Evolutionary conservation across 192 early-diverging fungal species (phyloP), one percentile per base, ranked within the genome.

Genomic region (Linnemannia schmuckeri): DNA sequence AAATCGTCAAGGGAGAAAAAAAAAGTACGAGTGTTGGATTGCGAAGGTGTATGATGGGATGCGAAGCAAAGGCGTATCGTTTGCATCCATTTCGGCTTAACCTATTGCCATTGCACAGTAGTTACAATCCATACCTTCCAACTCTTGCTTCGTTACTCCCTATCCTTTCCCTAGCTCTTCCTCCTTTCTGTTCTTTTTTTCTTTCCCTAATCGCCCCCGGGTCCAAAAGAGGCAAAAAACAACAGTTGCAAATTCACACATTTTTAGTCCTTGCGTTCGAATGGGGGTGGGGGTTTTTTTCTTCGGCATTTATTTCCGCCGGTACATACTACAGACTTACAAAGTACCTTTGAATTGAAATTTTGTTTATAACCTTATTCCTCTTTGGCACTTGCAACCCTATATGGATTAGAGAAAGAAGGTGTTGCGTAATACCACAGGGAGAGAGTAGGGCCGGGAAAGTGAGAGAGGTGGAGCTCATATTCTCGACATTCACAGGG

Each of bases 141-240:
- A 63, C 27, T 0, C 27, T 27, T 13, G 33, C 27, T 30, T 15
- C 27, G 4, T 30, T 35, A 33, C 24, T 27, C 55, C 22, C n/a
- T 27, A 27, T n/a, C n/a, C 18, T 5, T 10, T 27, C 6, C 7
- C 24, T 10, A 27, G 0, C 55, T 9, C 3, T 4, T 8, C 3
- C 10, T 66, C 10, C 12, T 33, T 33, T 66, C 13, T 3, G 13
- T 46, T 46, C 44, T 46, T 12, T 15, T 15, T 33, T 24, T 12
- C 30, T 66, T 33, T 12, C 61, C 30, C 30, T 66, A 33, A 66
- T 12, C 7, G 4, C 30, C n/a, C n/a, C 30, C 61, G 12, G n/a
- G 1, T 66, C 61, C 61, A 33, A 66, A 66, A 66, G 61, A 66
- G 61, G 61, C 61, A 66, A 66, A 66, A 66, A 66, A 35, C 61